These are phyloP conservation scores for Dactylellina parvicollis DNA, from an alignment of 2,329 filamentous ascomycete genomes.

Conservation along the genomic window DNA sequence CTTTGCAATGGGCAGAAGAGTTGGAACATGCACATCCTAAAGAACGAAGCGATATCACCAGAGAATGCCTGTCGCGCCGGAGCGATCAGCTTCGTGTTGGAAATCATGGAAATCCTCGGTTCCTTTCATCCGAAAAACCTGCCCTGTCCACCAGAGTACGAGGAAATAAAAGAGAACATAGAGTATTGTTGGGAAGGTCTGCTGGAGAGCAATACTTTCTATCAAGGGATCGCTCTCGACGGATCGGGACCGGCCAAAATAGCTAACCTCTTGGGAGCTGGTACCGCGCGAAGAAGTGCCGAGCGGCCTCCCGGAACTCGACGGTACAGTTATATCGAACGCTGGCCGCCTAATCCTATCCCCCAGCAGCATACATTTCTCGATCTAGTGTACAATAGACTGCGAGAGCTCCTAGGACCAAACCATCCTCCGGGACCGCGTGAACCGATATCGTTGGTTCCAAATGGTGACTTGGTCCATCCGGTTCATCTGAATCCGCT, in stretches of 20 bases:
- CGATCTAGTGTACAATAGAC: background rate
- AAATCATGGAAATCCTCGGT: background rate
- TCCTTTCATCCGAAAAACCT: slow-evolving; percentile 2
- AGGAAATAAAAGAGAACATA: background rate
- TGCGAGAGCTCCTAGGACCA: background rate
- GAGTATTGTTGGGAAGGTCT: background rate
- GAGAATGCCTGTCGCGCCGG: background rate
- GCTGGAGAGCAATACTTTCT: background rate
- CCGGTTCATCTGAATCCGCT: background rate
- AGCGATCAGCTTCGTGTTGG: background rate
- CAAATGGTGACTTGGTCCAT: background rate
- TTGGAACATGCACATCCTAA: background rate
- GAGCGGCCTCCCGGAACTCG: background rate
- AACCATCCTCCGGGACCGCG: background rate
- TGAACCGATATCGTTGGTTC: background rate
- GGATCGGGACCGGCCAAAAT: background rate
- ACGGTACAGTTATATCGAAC: background rate
- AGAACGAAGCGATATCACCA: background rate
- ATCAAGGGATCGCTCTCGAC: background rate
- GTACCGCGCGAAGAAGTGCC: background rate
- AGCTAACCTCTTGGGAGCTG: background rate
- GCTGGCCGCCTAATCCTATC: background rate
- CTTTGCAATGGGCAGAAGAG: background rate
- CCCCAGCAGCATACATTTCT: background rate
- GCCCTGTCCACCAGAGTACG: background rate